phyloP scores from a whole-genome alignment of 1,284 basidiomycete genomes.

The Fistulinella cinereoalba region DNA sequence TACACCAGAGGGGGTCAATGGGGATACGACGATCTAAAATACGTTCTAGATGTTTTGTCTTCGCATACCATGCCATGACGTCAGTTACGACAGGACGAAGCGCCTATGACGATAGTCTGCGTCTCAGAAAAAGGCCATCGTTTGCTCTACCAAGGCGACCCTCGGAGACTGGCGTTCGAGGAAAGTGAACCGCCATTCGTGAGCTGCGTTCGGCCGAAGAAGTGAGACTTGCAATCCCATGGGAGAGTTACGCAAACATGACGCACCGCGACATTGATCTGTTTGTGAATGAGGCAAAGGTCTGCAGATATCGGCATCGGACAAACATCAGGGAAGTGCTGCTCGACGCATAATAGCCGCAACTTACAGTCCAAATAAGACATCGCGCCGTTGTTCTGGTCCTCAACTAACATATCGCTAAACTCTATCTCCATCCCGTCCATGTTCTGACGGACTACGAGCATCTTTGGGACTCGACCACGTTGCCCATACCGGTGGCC shows the following conservation, averaged over 20 bases:
- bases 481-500: slow-evolving; percentile 65
- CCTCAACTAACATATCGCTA: slow-evolving; percentile 95
- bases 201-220: slow-evolving; percentile 35
- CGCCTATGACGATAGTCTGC: slow-evolving; percentile 3
- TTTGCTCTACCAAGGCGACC: slow-evolving; percentile 48
- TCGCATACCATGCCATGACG: slow-evolving; percentile 2
- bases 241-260: neutral
- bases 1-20: neutral
- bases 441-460: slow-evolving; percentile 88
- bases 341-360: slow-evolving; percentile 3
- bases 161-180: slow-evolving; percentile 37
- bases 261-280: slow-evolving; percentile 63
- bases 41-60: slow-evolving; percentile 4
- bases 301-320: slow-evolving; percentile 42
- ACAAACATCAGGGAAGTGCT: slow-evolving; percentile 22
- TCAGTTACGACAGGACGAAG: slow-evolving; percentile 10
- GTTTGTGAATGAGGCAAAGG: slow-evolving; percentile 54
- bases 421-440: slow-evolving; percentile 96
- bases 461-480: slow-evolving; percentile 62
- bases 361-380: slow-evolving; percentile 82
- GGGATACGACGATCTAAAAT: slow-evolving; percentile 2
- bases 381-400: slow-evolving; percentile 94
- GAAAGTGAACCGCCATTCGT: slow-evolving; percentile 43
- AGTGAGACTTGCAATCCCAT: slow-evolving; percentile 3
- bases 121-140: neutral